These are phyloP conservation scores for Geotrichum siamense DNA, from an alignment of 1,139 yeast genomes.

Conservation along the genomic window DNA sequence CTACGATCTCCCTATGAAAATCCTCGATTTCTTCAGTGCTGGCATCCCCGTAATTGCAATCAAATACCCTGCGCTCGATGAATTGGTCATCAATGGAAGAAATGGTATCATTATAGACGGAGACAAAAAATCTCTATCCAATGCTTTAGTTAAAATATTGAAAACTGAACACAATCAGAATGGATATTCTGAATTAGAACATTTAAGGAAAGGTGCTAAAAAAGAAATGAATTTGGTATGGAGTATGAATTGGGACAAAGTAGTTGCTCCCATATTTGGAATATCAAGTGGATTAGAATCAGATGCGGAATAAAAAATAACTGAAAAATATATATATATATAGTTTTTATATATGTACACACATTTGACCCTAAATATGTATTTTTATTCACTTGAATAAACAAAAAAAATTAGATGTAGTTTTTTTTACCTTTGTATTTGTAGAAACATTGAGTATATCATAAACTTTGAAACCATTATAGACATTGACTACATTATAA, in stretches of 20 bases:
- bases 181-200: slow-evolving; percentile 32
- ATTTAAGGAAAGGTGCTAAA: slow-evolving; percentile 60
- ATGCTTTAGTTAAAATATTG: slow-evolving; percentile 45
- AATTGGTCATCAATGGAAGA: slow-evolving; percentile 36
- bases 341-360: no score
- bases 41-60: slow-evolving; percentile 88
- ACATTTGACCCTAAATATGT: no score
- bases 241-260: slow-evolving; percentile 63
- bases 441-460: no score
- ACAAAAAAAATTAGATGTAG: no score
- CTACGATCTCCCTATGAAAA: slow-evolving; percentile 93
- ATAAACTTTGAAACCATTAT: no score
- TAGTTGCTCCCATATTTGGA: slow-evolving; percentile 38
- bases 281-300: slow-evolving; percentile 16
- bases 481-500: no score
- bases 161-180: slow-evolving; percentile 19
- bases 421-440: no score
- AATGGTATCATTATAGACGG: slow-evolving; percentile 44
- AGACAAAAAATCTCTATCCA: slow-evolving; percentile 43
- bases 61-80: slow-evolving; percentile 53
- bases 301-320: not conserved
- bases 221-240: slow-evolving; percentile 61
- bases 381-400: no score
- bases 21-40: slow-evolving; percentile 92
- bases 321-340: no score